phyloP scores from a whole-genome alignment of 2,329 filamentous ascomycete species.

The Xylariaceae sp. region DNA sequence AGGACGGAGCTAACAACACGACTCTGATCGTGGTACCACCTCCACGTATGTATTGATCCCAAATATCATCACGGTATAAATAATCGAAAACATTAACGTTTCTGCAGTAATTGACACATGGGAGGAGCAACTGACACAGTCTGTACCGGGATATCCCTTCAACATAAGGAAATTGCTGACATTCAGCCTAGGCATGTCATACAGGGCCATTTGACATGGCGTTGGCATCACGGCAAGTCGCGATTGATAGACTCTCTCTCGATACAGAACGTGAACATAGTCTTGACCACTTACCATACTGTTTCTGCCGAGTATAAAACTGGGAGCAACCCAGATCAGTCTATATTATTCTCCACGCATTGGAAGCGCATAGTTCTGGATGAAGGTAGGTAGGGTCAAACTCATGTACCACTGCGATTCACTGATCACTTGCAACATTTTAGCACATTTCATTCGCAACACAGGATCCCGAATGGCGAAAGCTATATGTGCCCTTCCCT shows the following conservation, averaged over 20 bases:
- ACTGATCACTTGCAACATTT: background rate
- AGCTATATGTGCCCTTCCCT: constrained; percentile 48
- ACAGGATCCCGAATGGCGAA: constrained; percentile 43
- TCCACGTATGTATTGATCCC: background rate
- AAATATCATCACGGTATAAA: background rate
- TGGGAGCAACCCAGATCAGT: background rate
- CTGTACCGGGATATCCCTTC: constrained; percentile 9
- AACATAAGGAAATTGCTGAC: background rate
- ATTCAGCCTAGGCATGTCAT: constrained; percentile 39
- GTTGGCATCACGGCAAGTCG: constrained; percentile 42
- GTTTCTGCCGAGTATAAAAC: constrained; percentile 47
- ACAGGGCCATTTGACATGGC: constrained; percentile 31
- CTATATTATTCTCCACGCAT: constrained; percentile 40
- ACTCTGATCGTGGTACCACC: constrained; percentile 10
- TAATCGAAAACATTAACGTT: background rate
- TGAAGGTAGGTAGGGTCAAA: constrained; percentile 44
- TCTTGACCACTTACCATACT: constrained; percentile 53
- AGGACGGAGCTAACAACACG: background rate
- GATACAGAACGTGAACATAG: constrained; percentile 34
- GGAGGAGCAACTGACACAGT: constrained; percentile 46
- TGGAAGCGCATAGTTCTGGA: constrained; percentile 52
- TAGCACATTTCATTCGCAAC: constrained; percentile 52
- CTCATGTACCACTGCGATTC: background rate
- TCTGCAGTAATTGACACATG: constrained; percentile 47
- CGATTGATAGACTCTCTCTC: constrained; percentile 28